Evolutionary conservation across 2,329 filamentous ascomycete genomes (phyloP), one percentile per base, ranked within the genome.

Genomic region (Delphinella strobiligena): DNA sequence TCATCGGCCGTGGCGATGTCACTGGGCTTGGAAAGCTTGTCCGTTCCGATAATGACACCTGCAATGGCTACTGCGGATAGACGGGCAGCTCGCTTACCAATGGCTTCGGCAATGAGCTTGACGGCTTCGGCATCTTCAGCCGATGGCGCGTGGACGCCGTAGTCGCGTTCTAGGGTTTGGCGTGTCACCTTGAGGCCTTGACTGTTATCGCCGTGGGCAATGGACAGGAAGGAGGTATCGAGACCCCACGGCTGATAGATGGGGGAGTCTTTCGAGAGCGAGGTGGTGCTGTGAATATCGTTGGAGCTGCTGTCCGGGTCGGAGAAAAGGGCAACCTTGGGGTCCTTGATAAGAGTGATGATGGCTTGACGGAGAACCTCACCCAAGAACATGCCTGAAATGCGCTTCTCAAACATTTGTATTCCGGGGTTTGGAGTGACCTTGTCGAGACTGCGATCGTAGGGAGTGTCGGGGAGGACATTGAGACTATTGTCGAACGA

Each of bases 361-460:
- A 95, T 66, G 12, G 80, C 78, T 33, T 85, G 72, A 40, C 91
- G 82, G 40, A 95, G 72, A 47, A 96, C 88, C 61, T 98, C 91
- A 40, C 91, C 91, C 36, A 98, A 63, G 66, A 96, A 98, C 89
- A 98, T 96, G 59, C 91, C 91, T 1, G 87, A 94, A 12, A 98
- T 82, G 35, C 89, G 82, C 72, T 98, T 98, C 68, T 98, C 91
- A 56, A 96, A 98, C 84, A 96, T 94, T 58, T 98, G 91, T 45
- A 93, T 78, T 18, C 91, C 91, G 0, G 88, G 89, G 61, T 98
- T 96, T 51, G 85, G 78, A 48, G 81, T 91, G 44, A 80, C 76
- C 41, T 68, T 66, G 61, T 98, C 89, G 17, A 98, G 71, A 42
- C 77, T 72, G 36, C 69, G 65, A 57, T 98, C 91, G 65, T 86